These are phyloP conservation scores for Hyaloscypha finlandica DNA, from an alignment of 495 filamentous ascomycete genomes.

Conservation along the genomic window DNA sequence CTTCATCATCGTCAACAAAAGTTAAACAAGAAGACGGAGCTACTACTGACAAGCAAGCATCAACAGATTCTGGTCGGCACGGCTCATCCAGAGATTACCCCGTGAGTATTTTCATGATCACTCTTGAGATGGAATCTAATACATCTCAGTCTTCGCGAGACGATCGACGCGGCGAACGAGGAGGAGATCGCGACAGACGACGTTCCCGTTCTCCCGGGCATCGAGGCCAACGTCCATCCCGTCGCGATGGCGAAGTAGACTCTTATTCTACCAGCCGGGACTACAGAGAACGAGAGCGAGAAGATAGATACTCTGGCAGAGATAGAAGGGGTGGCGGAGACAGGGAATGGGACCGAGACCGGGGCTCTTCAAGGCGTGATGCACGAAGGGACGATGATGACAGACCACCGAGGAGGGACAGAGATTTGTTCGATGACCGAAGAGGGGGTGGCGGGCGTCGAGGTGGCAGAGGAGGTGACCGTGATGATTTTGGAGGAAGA, in stretches of 20 bases:
- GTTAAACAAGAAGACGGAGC: slow-evolving; percentile 36
- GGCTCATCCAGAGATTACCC: slow-evolving; percentile 72
- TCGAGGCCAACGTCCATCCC: slow-evolving; percentile 54
- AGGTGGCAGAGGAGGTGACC: slow-evolving; percentile 43
- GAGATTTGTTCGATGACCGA: slow-evolving; percentile 67
- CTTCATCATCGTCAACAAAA: slow-evolving; percentile 32
- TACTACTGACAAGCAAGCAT: slow-evolving; percentile 38
- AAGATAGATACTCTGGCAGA: slow-evolving; percentile 78
- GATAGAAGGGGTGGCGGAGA: slow-evolving; percentile 54
- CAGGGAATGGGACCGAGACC: slow-evolving; percentile 72
- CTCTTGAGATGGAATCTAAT: slow-evolving; percentile 38
- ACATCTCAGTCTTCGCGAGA: slow-evolving; percentile 50
- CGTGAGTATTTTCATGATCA: slow-evolving; percentile 47
- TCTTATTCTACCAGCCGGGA: slow-evolving; percentile 88
- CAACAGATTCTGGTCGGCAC: slow-evolving; percentile 63
- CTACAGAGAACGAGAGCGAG: slow-evolving; percentile 87
- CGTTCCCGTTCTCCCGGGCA: slow-evolving; percentile 75
- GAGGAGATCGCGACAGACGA: slow-evolving; percentile 56
- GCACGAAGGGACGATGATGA: slow-evolving; percentile 64
- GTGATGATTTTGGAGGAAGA: slow-evolving; percentile 49
- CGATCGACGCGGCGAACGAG: slow-evolving; percentile 47
- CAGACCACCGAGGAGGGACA: slow-evolving; percentile 59
- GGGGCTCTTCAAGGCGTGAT: slow-evolving; percentile 57
- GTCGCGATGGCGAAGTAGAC: slow-evolving; percentile 70
- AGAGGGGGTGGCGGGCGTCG: slow-evolving; percentile 54